A percentile compares a stretch with the other conserved stretches of the same genome.
These are phyloP conservation scores for Triadica sebifera DNA, from an alignment of 345 rosid species.

Conservation along the genomic window DNA sequence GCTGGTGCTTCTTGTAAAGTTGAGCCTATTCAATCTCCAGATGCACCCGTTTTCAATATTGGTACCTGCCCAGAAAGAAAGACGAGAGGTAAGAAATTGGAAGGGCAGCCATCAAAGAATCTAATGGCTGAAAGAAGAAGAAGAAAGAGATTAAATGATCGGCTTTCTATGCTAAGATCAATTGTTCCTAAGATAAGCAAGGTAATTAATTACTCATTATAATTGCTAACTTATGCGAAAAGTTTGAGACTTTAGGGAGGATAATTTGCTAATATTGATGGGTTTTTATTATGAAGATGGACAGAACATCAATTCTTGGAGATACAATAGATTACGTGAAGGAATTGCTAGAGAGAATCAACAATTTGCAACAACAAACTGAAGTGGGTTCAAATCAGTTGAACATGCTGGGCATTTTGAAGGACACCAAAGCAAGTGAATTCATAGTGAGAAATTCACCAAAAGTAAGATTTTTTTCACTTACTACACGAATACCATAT, in stretches of 20 bases:
- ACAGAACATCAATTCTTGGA: conserved; percentile 34
- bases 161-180: conserved; percentile 41
- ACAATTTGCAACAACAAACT: conserved; percentile 23
- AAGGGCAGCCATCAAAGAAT: conserved; percentile 41
- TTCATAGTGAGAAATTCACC: conserved; percentile 28
- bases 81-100: conserved; percentile 31
- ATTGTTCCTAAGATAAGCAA: conserved; percentile 49
- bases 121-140: conserved; percentile 46
- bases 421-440: conserved; percentile 26
- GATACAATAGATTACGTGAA: conserved; percentile 35
- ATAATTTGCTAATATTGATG: conserved; percentile 10
- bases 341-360: conserved; percentile 26
- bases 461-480: conserved; percentile 21
- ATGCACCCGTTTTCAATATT: conserved; percentile 29
- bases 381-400: background rate
- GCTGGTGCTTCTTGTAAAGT: conserved; percentile 31
- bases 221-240: background rate
- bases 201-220: conserved; percentile 23
- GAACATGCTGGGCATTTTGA: conserved; percentile 7
- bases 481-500: no score
- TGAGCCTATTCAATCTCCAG: conserved; percentile 43
- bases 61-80: conserved; percentile 34
- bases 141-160: conserved; percentile 38
- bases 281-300: conserved; percentile 21
- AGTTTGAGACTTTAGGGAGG: background rate